Conservation (phyloP, 345 rosid species). For the Citrus cavaleriei region DNA sequence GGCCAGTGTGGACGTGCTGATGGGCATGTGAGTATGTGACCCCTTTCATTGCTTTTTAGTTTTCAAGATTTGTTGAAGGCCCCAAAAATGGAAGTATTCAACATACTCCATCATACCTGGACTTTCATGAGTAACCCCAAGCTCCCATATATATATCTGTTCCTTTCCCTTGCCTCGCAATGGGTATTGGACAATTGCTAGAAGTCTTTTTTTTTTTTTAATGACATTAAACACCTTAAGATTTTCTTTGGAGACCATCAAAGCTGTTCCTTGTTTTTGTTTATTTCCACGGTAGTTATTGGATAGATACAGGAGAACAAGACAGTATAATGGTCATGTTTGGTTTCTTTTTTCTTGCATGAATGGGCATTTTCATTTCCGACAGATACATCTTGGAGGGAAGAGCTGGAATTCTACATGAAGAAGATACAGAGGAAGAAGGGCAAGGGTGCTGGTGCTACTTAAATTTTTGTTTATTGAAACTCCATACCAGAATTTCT, state of each 20-base stretch:
- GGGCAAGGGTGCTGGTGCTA: too few relatives aligned
- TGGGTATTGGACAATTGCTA: neutral
- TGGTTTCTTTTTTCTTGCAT: neutral
- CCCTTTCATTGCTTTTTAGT: neutral
- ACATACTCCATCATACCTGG: too few relatives aligned
- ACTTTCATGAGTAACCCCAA: too few relatives aligned
- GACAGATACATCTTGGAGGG: constrained; percentile 42
- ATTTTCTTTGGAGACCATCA: too few relatives aligned
- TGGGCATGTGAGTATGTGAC: constrained; percentile 24
- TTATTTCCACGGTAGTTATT: neutral
- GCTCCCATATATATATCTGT: neutral
- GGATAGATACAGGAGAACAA: neutral
- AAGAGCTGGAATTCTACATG: too few relatives aligned
- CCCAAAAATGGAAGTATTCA: too few relatives aligned
- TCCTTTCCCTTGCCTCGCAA: neutral
- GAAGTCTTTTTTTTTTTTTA: neutral
- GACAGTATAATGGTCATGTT: neutral
- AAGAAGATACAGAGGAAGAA: too few relatives aligned
- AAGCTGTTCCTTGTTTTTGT: too few relatives aligned
- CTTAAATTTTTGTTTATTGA: too few relatives aligned
- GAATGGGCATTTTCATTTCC: neutral
- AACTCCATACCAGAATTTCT: too few relatives aligned
- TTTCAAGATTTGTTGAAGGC: neutral
- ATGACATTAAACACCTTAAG: neutral
- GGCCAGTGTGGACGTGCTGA: constrained; percentile 50